phyloP scores from a whole-genome alignment of 768 basidiomycete genomes.

The Trametes cinnabarina region DNA sequence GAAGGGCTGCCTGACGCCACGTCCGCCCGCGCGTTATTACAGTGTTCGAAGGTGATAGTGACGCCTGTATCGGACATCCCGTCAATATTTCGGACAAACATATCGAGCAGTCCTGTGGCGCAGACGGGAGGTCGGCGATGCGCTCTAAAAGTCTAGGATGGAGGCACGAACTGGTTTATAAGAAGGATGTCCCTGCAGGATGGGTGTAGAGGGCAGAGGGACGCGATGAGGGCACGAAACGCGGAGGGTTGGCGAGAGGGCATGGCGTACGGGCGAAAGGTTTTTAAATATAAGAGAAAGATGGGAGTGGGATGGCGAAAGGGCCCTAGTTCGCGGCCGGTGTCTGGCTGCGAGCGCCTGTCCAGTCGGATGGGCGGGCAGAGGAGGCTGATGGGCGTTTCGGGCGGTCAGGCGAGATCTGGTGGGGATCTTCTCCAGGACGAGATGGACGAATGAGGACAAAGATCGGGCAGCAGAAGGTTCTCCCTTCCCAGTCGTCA shows the following conservation, averaged over 20 bases:
- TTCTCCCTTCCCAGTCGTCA: conserved; percentile 5
- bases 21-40: background rate
- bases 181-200: background rate
- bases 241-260: background rate
- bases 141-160: background rate
- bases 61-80: background rate
- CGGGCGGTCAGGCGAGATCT: conserved; percentile 2
- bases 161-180: background rate
- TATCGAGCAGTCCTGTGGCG: background rate
- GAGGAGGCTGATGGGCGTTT: background rate
- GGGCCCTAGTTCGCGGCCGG: too few species aligned
- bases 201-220: background rate
- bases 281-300: background rate
- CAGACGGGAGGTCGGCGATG: background rate
- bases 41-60: conserved; percentile 20
- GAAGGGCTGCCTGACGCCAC: conserved; percentile 5
- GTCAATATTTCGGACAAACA: background rate
- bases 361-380: too few species aligned
- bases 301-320: background rate
- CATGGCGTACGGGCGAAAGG: background rate
- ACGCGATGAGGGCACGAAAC: background rate
- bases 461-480: conserved; percentile 9
- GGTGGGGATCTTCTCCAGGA: background rate
- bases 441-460: conserved; percentile 2
- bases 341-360: too few species aligned